Conservation (phyloP, 208 protist species). For the Acanthamoeba royreba region DNA sequence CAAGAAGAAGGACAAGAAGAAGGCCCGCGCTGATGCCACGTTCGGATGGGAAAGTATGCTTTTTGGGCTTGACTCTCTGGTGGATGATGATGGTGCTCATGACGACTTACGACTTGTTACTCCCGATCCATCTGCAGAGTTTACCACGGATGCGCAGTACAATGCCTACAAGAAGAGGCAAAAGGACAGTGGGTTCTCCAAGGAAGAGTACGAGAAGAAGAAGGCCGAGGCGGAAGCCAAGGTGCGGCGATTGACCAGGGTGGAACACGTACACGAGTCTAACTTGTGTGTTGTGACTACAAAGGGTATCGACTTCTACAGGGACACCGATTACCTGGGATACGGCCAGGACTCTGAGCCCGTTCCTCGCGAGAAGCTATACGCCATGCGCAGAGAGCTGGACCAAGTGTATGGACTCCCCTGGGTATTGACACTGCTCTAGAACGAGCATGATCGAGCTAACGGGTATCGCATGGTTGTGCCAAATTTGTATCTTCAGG, state of each 20-base stretch:
- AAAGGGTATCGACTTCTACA: background rate
- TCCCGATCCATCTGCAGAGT: background rate
- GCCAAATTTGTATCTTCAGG: background rate
- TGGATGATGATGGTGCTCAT: background rate
- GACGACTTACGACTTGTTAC: background rate
- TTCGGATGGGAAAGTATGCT: background rate
- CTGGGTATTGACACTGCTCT: background rate
- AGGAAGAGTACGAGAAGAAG: slow-evolving; percentile 5
- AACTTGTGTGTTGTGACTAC: too few relatives aligned
- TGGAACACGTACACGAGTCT: background rate
- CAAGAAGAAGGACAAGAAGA: slow-evolving; percentile 20
- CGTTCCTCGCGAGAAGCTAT: background rate
- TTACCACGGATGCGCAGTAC: background rate
- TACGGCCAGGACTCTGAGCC: background rate
- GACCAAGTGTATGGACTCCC: background rate
- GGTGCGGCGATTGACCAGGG: background rate
- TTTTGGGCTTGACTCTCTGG: background rate
- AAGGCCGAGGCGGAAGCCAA: background rate
- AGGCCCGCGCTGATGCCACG: background rate
- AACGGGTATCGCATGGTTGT: background rate
- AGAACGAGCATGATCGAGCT: background rate
- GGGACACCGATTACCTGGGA: background rate
- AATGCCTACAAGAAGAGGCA: slow-evolving; percentile 33
- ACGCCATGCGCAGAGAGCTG: background rate
- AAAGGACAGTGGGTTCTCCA: background rate